Evolutionary conservation across 2,329 filamentous ascomycete genomes (phyloP).

Genomic region (Paracorniculantispora psalliotae): DNA sequence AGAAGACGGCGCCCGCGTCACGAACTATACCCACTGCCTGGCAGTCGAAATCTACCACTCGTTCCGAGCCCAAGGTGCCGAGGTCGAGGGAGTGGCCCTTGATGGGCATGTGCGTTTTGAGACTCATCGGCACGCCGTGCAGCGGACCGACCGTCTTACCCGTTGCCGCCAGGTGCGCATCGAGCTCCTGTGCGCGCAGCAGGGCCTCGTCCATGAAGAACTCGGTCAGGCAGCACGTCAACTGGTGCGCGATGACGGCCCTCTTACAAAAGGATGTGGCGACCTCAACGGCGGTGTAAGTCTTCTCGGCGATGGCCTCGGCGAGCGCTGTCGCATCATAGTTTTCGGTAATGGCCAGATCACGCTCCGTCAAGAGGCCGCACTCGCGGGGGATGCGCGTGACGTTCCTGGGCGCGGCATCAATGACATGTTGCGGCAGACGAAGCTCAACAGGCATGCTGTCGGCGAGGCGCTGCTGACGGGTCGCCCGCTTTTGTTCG

Average conservation of each 20-base stretch:
- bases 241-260: constrained; percentile 51
- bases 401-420: constrained; percentile 28
- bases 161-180: constrained; percentile 34
- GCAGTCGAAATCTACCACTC: constrained; percentile 46
- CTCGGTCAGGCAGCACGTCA: constrained; percentile 48
- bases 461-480: constrained; percentile 27
- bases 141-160: constrained; percentile 48
- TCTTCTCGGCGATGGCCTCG: constrained; percentile 30
- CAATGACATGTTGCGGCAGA: constrained; percentile 24
- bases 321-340: constrained; percentile 39
- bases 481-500: constrained; percentile 13
- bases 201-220: constrained; percentile 47
- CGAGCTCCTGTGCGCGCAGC: constrained; percentile 33
- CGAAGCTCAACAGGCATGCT: constrained; percentile 27
- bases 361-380: constrained; percentile 39
- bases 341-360: constrained; percentile 44
- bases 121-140: constrained; percentile 45
- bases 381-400: constrained; percentile 31
- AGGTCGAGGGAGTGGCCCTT: constrained; percentile 42
- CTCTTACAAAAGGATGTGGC: constrained; percentile 47
- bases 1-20: constrained; percentile 55
- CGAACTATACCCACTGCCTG: constrained; percentile 53
- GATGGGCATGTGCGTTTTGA: constrained; percentile 60
- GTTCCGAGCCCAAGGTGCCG: constrained; percentile 48
- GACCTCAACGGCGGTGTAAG: constrained; percentile 35